Evolutionary conservation across 805 yeast genomes (phyloP), one percentile per base, ranked within the genome.

Genomic region (Kazachstania martiniae): DNA sequence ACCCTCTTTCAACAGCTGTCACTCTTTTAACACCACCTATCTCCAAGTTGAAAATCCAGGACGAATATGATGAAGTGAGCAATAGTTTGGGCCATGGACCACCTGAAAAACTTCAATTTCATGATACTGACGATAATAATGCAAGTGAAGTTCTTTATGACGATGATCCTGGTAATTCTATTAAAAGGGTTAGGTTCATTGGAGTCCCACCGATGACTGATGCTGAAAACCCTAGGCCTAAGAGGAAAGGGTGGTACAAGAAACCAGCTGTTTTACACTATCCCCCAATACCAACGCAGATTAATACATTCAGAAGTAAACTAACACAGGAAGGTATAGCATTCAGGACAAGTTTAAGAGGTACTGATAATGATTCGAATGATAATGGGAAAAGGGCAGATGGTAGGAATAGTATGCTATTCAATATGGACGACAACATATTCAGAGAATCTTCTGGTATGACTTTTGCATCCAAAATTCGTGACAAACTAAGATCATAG

Each of bases 151-250:
- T 7, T 8, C 10, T 19, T 10, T 19, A 19, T 19, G 25, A 23
- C 7, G 25, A 23, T 9, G 12, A 13, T 23, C 7, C 21, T 10
- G 10, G 10, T 19, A 19, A 19, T 19, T 8, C 7, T 19, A 32
- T 38, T 4, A 54, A 54, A 38, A 56, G 47, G 28, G 62, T 57
- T 3, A 45, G 61, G 18, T 57, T 57, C 35, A 34, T 42, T 4
- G 61, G 61, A 9, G 62, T 57, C 1, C 57, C 61, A 4, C 60
- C 62, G 6, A 47, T 55, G 48, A 36, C 47, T 1, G 42, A 38
- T 2, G 43, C 46, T 12, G 61, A 56, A 32, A 44, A 53, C 12
- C 46, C 49, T 3, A 39, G 34, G 23, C 61, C 62, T 2, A 54
- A 49, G 18, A 53, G 46, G 29, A 45, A 45, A 28, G 61, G 62